Evolutionary conservation across 192 early-diverging fungal species (phyloP).

Genomic region (Coemansia sp.): DNA sequence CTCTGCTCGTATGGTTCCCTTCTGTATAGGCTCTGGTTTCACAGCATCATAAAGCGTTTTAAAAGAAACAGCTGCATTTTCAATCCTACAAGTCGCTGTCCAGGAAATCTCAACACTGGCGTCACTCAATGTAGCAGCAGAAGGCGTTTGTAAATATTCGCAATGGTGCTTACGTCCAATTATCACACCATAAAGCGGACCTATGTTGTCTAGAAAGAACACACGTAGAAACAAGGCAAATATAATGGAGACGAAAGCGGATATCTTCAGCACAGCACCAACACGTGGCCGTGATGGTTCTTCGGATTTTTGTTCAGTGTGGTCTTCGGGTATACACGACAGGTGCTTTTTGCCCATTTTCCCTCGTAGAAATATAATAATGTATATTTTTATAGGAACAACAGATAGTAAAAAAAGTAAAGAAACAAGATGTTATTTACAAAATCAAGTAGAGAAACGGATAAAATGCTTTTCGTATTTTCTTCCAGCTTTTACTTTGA

Average conservation of each 20-base stretch:
- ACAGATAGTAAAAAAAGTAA: too few relatives aligned
- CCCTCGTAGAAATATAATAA: too few relatives aligned
- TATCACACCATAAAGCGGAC: background rate
- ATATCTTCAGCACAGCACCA: background rate
- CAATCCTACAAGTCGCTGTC: constrained; percentile 2
- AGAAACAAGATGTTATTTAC: too few relatives aligned
- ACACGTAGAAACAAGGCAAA: background rate
- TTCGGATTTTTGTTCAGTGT: background rate
- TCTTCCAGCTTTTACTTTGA: too few relatives aligned
- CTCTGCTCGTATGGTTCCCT: background rate
- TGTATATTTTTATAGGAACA: too few relatives aligned
- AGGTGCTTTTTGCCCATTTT: background rate
- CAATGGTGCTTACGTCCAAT: background rate
- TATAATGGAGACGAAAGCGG: background rate
- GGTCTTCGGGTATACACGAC: constrained; percentile 20
- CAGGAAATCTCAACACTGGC: background rate
- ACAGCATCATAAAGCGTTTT: background rate
- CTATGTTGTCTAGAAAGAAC: background rate
- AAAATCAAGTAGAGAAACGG: too few relatives aligned
- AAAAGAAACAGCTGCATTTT: background rate
- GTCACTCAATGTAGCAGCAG: background rate
- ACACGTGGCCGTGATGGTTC: background rate
- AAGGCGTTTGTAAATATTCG: background rate
- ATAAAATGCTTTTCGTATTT: too few relatives aligned
- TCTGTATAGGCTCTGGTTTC: background rate